These are phyloP conservation scores for Xylaria sp. DNA, from an alignment of 2,329 filamentous ascomycete genomes.

Conservation along the genomic window DNA sequence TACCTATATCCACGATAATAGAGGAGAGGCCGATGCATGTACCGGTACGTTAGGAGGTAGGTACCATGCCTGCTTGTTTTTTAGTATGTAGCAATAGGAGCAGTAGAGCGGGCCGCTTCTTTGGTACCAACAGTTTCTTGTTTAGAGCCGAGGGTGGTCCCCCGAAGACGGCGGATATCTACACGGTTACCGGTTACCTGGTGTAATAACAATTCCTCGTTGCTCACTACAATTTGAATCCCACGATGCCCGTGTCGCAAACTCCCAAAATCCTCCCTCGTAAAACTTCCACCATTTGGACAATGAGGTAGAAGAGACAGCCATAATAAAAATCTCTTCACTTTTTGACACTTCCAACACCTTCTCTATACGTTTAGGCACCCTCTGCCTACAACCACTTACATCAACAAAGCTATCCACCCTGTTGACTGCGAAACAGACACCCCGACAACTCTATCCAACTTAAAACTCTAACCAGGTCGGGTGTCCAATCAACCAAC, in stretches of 20 bases:
- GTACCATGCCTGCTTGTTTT: background rate
- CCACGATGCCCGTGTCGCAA: constrained; percentile 11
- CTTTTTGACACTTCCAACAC: background rate
- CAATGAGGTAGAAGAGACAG: background rate
- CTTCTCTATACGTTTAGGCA: background rate
- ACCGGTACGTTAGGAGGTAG: background rate
- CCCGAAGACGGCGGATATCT: constrained; percentile 24
- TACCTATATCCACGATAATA: background rate
- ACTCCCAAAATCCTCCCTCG: background rate
- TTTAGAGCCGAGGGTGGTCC: constrained; percentile 18
- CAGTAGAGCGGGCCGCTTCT: constrained; percentile 15
- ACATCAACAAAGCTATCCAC: constrained; percentile 14
- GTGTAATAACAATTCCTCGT: constrained; percentile 5
- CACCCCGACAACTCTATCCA: constrained; percentile 4
- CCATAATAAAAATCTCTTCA: background rate
- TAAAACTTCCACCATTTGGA: background rate
- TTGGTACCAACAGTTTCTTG: constrained; percentile 6
- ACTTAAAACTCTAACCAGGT: background rate
- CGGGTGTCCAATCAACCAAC: background rate
- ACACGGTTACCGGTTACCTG: background rate
- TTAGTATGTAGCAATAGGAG: too few relatives aligned
- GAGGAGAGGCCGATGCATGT: too few relatives aligned
- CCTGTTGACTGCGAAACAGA: background rate
- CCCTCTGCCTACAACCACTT: constrained; percentile 3
- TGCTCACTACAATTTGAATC: background rate